Evolutionary conservation across 2,329 filamentous ascomycete genomes (phyloP), one percentile per base, ranked within the genome.

Genomic region (Arthrobotrys sinensis): DNA sequence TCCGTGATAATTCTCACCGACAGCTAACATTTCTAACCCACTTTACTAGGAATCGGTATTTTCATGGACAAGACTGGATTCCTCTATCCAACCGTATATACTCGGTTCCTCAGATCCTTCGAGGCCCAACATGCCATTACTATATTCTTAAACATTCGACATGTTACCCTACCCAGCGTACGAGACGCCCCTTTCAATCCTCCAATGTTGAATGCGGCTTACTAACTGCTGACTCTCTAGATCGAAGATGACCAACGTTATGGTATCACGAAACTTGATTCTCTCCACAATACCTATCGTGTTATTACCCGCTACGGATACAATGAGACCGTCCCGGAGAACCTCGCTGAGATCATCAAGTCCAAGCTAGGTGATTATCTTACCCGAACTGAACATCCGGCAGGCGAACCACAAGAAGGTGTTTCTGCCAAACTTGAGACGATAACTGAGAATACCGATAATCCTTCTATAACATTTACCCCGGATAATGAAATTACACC

Each of bases 21-120:
- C n/a, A n/a, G n/a, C n/a, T n/a, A n/a, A n/a, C n/a, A n/a, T n/a
- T n/a, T 28, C 21, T 65, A 48, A 60, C 21, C 2, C 14, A 21
- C 52, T 21, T 14, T 89, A 65, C 86, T 86, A 70, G 92, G 87
- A 32, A 87, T 89, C 5, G 92, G 91, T 0, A 90, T 94, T 68
- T 94, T 93, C 85, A 93, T 94, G 83, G 92, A 94, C 84, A 94
- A 94, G 84, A 87, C 89, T 0, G 91, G 92, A 50, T 87, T 89
- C 43, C 87, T 88, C 4, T 89, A 88, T 0, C 91, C 91, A 1
- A 88, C 87, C 6, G 90, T 91, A 8, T 93, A 93, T 83, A 88
- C 89, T 2, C 90, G 94, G 65, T 94, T 93, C 82, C 86, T 93
- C 8, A 88, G 87, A 63, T 93, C 93, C 82, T 90, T 94, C 79